A percentile compares a stretch with the other conserved stretches of the same genome.
These are phyloP conservation scores for Amanita thiersii DNA, from an alignment of 768 basidiomycete species.

Conservation along the genomic window DNA sequence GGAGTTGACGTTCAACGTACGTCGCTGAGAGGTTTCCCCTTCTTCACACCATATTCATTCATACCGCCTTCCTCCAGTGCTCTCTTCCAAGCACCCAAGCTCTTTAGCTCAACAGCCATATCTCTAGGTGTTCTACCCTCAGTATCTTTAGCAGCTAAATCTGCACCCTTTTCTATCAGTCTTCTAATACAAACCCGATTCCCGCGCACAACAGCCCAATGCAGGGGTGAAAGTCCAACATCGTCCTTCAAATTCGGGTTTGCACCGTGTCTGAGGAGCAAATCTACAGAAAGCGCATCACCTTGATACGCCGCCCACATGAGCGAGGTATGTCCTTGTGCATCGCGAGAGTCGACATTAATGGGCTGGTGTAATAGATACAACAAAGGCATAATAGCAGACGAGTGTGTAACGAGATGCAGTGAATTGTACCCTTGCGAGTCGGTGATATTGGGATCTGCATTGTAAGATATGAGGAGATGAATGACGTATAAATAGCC, in stretches of 20 bases:
- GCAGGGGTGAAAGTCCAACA: conserved; percentile 78
- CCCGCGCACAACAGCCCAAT: conserved; percentile 98
- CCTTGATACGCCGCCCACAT: conserved; percentile 99
- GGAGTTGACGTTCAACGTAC: conserved; percentile 23
- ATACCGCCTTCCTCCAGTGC: conserved; percentile 85
- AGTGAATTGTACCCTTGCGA: conserved; percentile 94
- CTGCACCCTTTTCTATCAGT: conserved; percentile 80
- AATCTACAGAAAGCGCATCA: conserved; percentile 89
- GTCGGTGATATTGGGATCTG: conserved; percentile 88
- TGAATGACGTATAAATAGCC: conserved; percentile 96
- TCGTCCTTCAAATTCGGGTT: conserved; percentile 72
- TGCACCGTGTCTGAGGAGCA: conserved; percentile 84
- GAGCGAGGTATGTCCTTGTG: conserved; percentile 87
- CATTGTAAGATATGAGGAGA: conserved; percentile 79
- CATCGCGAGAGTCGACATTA: conserved; percentile 83
- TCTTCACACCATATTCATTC: conserved; percentile 65
- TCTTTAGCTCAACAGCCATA: conserved; percentile 92
- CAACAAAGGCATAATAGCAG: conserved; percentile 88
- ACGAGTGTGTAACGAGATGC: conserved; percentile 92
- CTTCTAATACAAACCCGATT: conserved; percentile 80
- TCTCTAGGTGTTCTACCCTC: conserved; percentile 86
- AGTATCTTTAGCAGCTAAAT: conserved; percentile 70
- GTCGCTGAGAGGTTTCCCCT: conserved; percentile 62
- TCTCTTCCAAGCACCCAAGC: conserved; percentile 81
- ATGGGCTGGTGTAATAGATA: conserved; percentile 92